Conservation (phyloP, 139 green algal genomes). For the Prasinococcaceae sp. region DNA sequence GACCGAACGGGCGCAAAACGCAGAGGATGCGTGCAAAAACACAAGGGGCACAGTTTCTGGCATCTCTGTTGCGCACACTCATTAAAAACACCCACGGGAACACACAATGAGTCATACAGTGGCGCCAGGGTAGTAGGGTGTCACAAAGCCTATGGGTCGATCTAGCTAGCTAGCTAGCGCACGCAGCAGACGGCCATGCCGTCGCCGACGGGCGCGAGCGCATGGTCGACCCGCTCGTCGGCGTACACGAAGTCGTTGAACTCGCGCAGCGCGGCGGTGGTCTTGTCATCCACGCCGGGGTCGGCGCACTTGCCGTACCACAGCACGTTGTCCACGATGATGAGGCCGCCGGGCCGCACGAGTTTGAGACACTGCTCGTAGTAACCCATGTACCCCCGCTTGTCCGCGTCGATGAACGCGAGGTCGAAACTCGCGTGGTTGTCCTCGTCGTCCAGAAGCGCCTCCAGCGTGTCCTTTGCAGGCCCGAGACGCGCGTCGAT, state of each 20-base stretch:
- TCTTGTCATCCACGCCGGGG: constrained; percentile 31
- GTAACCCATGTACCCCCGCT: constrained; percentile 62
- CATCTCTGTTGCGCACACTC: too few species aligned
- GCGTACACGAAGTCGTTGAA: constrained; percentile 54
- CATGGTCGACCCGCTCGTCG: constrained; percentile 52
- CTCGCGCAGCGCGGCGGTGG: constrained; percentile 42
- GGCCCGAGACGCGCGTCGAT: constrained; percentile 24
- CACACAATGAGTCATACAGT: too few species aligned
- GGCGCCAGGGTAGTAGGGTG: not conserved
- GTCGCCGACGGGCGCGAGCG: constrained; percentile 66
- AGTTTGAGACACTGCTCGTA: constrained; percentile 71
- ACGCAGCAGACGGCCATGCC: constrained; percentile 67
- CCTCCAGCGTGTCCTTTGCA: constrained; percentile 25
- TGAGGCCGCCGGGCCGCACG: constrained; percentile 63
- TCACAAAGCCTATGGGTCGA: too few species aligned
- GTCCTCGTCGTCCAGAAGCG: constrained; percentile 20
- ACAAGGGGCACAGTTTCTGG: too few species aligned
- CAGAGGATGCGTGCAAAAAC: too few species aligned
- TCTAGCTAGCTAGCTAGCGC: too few species aligned
- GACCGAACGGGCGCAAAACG: too few species aligned
- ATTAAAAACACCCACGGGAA: too few species aligned
- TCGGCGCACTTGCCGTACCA: constrained; percentile 47
- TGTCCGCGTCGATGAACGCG: constrained; percentile 85
- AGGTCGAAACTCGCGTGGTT: constrained; percentile 57
- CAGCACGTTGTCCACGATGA: constrained; percentile 81